Evolutionary conservation across 805 yeast genomes (phyloP).

Genomic region (Vanderwaltozyma polyspora): DNA sequence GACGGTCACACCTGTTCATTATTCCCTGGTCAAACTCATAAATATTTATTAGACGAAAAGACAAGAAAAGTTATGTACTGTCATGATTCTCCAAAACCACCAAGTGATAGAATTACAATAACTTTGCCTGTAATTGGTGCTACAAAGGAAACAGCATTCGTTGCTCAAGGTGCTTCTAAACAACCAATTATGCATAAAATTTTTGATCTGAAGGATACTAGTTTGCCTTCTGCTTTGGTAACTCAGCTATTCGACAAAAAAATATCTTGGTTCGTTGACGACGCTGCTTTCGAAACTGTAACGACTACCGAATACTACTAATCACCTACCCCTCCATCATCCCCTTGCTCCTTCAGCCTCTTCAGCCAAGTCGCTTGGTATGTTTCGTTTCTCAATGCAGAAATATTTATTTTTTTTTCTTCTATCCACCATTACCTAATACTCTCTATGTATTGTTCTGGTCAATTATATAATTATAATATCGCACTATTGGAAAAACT

Average conservation of each 20-base stretch:
- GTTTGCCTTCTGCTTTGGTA: conserved; percentile 66
- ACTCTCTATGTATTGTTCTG: too few species aligned
- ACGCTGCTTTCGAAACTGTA: conserved; percentile 37
- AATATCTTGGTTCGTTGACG: conserved; percentile 77
- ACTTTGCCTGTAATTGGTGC: conserved; percentile 63
- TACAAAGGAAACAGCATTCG: conserved; percentile 51
- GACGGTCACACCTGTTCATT: conserved; percentile 93
- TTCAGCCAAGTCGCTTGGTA: too few species aligned
- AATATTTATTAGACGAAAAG: conserved; percentile 42
- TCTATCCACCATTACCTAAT: too few species aligned
- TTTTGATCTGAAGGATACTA: conserved; percentile 39
- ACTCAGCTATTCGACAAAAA: conserved; percentile 43
- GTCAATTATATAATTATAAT: too few species aligned
- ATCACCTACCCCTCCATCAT: too few species aligned
- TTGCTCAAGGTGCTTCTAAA: conserved; percentile 83
- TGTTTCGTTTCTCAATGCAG: too few species aligned
- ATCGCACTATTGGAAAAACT: too few species aligned
- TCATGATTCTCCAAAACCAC: conserved; percentile 85
- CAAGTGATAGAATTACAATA: conserved; percentile 81
- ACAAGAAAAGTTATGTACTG: conserved; percentile 47
- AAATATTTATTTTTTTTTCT: too few species aligned
- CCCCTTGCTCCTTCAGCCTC: too few species aligned
- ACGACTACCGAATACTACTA: too few species aligned
- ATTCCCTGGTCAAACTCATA: conserved; percentile 63
- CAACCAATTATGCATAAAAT: conserved; percentile 61